Evolutionary conservation across 2,329 filamentous ascomycete species (phyloP).

Genomic region (Colletotrichum navitas): DNA sequence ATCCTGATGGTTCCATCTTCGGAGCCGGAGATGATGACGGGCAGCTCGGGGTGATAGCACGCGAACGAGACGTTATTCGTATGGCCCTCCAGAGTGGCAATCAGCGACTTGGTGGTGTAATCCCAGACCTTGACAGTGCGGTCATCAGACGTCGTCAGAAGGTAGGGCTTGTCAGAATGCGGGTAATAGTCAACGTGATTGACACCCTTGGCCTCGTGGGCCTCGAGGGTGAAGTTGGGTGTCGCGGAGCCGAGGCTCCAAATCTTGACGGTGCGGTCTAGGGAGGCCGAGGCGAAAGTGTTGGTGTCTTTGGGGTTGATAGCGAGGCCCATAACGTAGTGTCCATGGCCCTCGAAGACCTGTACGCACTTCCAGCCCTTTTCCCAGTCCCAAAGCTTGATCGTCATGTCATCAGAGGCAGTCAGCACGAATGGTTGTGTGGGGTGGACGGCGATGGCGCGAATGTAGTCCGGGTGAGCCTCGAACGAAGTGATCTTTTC

Average conservation of each 20-base stretch:
- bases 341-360: conserved; percentile 94
- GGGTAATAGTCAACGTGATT: conserved; percentile 96
- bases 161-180: conserved; percentile 82
- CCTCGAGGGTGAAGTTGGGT: conserved; percentile 96
- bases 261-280: conserved; percentile 97
- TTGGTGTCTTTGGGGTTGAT: conserved; percentile 99
- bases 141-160: conserved; percentile 96
- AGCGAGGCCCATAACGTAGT: conserved; percentile 95
- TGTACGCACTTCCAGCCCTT: conserved; percentile 98
- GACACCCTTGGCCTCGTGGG: conserved; percentile 96
- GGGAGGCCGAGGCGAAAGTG: conserved; percentile 90
- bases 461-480: conserved; percentile 98
- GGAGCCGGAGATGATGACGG: conserved; percentile 96
- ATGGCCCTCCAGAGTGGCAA: conserved; percentile 96
- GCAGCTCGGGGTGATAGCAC: conserved; percentile 96
- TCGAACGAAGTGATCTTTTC: conserved; percentile 99
- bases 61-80: conserved; percentile 99
- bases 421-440: conserved; percentile 96
- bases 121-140: conserved; percentile 91
- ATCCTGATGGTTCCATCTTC: conserved; percentile 98
- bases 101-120: conserved; percentile 97
- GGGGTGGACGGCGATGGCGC: conserved; percentile 94
- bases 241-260: conserved; percentile 96
- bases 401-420: conserved; percentile 98
- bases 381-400: conserved; percentile 99